These are phyloP conservation scores for Chenopodium suecicum DNA, from an alignment of 148 eudicot genomes.

Conservation along the genomic window DNA sequence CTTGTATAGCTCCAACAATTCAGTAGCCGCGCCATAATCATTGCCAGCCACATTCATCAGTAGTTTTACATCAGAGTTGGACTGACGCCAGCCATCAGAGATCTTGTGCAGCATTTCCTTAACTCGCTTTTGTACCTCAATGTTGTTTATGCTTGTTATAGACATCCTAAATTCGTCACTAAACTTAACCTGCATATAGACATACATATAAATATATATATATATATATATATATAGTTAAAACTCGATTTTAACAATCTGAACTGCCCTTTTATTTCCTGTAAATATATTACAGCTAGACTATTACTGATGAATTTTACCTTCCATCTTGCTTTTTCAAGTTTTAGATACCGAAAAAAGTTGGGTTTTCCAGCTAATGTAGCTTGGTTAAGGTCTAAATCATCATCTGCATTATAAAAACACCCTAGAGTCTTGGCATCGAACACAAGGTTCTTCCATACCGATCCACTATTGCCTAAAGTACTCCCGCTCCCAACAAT, in stretches of 20 bases:
- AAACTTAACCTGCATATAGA: slow-evolving; percentile 32
- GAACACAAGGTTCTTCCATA: slow-evolving; percentile 36
- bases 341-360: slow-evolving; percentile 25
- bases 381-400: slow-evolving; percentile 12
- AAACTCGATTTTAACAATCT: background rate
- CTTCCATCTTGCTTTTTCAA: slow-evolving; percentile 45
- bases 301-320: slow-evolving; percentile 15
- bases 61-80: background rate
- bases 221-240: too few relatives aligned
- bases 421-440: slow-evolving; percentile 40
- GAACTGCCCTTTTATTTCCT: background rate
- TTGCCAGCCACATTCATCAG: too few relatives aligned
- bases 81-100: slow-evolving; percentile 40
- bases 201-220: too few relatives aligned
- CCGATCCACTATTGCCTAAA: slow-evolving; percentile 32
- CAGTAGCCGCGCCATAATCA: background rate
- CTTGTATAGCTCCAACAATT: slow-evolving; percentile 17
- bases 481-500: slow-evolving; percentile 49
- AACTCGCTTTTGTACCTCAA: slow-evolving; percentile 25
- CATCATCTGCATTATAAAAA: slow-evolving; percentile 28
- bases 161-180: slow-evolving; percentile 32
- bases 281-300: background rate
- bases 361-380: slow-evolving; percentile 1
- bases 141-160: slow-evolving; percentile 16
- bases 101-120: slow-evolving; percentile 32